Evolutionary conservation across 1,139 yeast species (phyloP), one percentile per base, ranked within the genome.

Genomic region (Lodderomyces pseudojiufengensis): DNA sequence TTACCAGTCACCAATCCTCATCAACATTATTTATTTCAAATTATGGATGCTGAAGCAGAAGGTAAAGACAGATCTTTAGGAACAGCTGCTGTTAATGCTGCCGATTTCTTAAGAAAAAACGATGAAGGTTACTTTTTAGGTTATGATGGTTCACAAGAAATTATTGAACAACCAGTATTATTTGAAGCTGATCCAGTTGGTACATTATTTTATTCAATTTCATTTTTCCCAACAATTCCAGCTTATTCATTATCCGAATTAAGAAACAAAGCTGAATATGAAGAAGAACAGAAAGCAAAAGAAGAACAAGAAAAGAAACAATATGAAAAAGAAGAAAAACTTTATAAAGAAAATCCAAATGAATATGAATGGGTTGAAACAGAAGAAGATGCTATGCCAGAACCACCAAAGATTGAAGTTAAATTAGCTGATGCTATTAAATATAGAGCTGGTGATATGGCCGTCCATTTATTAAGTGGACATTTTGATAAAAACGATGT

Each of bases 31-130:
- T 61, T 74, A 35, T 51, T 84, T 30, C 76, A 78, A 44, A 60
- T 80, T 33, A 72, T 76, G 73, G 92, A 84, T 58, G 79, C 75
- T 37, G 87, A 83, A 55, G 67, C 70, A 15, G 71, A 75, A 36
- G 77, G 75, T 16, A 72, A 76, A 40, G 88, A 83, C 54, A 72
- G 88, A 52, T 52, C 73, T 1, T 64, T 84, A 47, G 94, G 92
- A 16, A 59, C 74, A 5, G 69, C 76, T 29, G 72, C 76, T 22
- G 56, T 82, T 25, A 63, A 75, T 29, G 65, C 76, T 13, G 54
- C 66, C 21, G 75, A 76, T 26, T 70, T 73, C 45, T 58, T 80
- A 45, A 67, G 67, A 51, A 73, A 66, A 49, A 69, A 70, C 43
- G 49, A 55, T 3, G 61, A 65, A 21, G 81, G 78, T 1, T 59